Conservation (phyloP, 441 rosid genomes). For the Eutrema salsugineum region DNA sequence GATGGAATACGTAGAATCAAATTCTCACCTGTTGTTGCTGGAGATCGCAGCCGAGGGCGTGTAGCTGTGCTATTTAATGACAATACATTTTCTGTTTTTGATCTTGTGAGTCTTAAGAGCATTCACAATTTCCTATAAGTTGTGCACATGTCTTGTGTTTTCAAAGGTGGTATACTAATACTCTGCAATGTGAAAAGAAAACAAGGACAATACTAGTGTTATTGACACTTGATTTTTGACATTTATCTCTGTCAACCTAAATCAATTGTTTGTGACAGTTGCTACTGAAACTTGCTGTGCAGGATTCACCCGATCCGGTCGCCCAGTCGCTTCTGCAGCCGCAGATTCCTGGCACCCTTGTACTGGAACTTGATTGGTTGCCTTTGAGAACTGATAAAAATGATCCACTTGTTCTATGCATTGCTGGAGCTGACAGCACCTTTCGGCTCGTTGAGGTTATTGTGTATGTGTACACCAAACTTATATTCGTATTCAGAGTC, state of each 20-base stretch:
- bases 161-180: neutral
- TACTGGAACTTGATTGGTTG: constrained; percentile 97
- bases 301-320: constrained; percentile 95
- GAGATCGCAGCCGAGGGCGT: constrained; percentile 95
- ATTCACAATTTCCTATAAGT: constrained; percentile 7
- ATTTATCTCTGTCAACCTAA: constrained; percentile 16
- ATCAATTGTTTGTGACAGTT: constrained; percentile 2
- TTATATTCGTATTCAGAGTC: neutral
- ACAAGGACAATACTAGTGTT: neutral
- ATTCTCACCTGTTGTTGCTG: constrained; percentile 93
- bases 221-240: constrained; percentile 10
- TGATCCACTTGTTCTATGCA: constrained; percentile 86
- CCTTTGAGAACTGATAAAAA: constrained; percentile 71
- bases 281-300: constrained; percentile 40
- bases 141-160: constrained; percentile 11
- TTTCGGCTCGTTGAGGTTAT: constrained; percentile 89
- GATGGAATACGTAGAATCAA: constrained; percentile 96
- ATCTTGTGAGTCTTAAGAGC: constrained; percentile 67
- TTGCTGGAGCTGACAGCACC: constrained; percentile 98
- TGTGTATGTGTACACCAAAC: constrained; percentile 50
- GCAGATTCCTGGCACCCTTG: constrained; percentile 95
- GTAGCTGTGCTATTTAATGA: constrained; percentile 95
- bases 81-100: constrained; percentile 91
- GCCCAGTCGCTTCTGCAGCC: constrained; percentile 97
- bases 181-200: constrained; percentile 11